These are phyloP conservation scores for Gypsophila paniculata DNA, from an alignment of 179 eudicot genomes.

Conservation along the genomic window DNA sequence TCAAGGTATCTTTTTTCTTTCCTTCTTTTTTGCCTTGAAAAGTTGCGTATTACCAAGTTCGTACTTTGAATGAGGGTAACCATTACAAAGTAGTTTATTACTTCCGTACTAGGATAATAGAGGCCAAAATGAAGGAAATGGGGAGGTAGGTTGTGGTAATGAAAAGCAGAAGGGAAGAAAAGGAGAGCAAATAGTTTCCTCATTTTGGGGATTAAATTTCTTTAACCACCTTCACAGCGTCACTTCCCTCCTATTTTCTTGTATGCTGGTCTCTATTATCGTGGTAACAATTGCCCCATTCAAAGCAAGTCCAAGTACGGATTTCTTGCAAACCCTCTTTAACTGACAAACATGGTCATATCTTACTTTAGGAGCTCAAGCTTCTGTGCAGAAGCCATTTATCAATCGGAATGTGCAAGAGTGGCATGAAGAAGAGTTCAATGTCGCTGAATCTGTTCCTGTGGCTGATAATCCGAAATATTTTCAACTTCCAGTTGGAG, in stretches of 20 bases:
- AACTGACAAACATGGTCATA: background rate
- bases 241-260: background rate
- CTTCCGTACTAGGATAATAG: background rate
- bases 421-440: conserved; percentile 34
- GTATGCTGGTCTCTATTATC: background rate
- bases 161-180: no score
- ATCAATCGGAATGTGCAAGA: conserved; percentile 38
- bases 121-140: background rate
- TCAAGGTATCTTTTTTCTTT: conserved; percentile 42
- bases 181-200: no score
- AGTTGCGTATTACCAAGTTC: background rate
- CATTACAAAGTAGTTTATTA: no score
- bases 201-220: background rate
- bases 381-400: conserved; percentile 44
- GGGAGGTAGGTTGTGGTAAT: background rate
- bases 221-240: background rate
- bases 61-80: background rate
- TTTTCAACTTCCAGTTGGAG: conserved; percentile 79
- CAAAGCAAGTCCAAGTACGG: background rate
- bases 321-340: background rate
- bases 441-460: conserved; percentile 31
- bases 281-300: background rate
- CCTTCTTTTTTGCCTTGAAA: background rate
- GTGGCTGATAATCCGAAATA: conserved; percentile 44
- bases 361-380: conserved; percentile 34